Conservation (phyloP, 768 basidiomycete genomes). For the Tubosaeta brunneosetosa region DNA sequence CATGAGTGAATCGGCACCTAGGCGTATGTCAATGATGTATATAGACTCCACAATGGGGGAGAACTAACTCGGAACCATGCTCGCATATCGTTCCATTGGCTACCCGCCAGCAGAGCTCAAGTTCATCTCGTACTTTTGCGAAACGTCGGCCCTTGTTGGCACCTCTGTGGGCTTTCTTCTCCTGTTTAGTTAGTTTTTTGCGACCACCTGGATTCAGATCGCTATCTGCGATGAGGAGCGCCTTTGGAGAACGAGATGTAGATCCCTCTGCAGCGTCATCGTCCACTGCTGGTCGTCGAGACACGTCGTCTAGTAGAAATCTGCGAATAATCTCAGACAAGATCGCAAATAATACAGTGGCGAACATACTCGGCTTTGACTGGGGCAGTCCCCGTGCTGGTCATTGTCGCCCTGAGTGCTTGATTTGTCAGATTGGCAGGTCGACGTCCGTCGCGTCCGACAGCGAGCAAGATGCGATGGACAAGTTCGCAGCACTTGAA, state of each 20-base stretch:
- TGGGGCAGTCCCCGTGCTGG: slow-evolving; percentile 43
- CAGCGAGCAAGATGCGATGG: slow-evolving; percentile 43
- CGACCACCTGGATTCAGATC: slow-evolving; percentile 22
- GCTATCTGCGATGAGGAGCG: slow-evolving; percentile 32
- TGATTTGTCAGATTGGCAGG: neutral
- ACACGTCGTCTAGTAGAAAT: slow-evolving; percentile 34
- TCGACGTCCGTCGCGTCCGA: neutral
- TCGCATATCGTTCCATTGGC: slow-evolving; percentile 70
- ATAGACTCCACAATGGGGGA: neutral
- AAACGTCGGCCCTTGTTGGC: slow-evolving; percentile 83
- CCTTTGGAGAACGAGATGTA: slow-evolving; percentile 30
- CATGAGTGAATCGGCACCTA: slow-evolving; percentile 80
- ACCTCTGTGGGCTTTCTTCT: slow-evolving; percentile 71
- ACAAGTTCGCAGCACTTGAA: slow-evolving; percentile 84
- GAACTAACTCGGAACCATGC: slow-evolving; percentile 55
- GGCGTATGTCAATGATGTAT: neutral
- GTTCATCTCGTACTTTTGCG: slow-evolving; percentile 69
- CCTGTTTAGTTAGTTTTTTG: slow-evolving; percentile 52
- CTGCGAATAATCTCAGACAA: slow-evolving; percentile 23
- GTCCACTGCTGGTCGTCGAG: slow-evolving; percentile 33
- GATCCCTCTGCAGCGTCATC: slow-evolving; percentile 65
- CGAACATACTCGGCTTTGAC: slow-evolving; percentile 47
- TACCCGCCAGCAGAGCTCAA: slow-evolving; percentile 78
- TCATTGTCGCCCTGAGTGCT: slow-evolving; percentile 5
- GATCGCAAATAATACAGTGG: neutral